Percentiles rank a stretch among this genome's conserved stretches.
Evolutionary conservation across 495 filamentous ascomycete species (phyloP).

Genomic region (Penicillium atrosanguineum): DNA sequence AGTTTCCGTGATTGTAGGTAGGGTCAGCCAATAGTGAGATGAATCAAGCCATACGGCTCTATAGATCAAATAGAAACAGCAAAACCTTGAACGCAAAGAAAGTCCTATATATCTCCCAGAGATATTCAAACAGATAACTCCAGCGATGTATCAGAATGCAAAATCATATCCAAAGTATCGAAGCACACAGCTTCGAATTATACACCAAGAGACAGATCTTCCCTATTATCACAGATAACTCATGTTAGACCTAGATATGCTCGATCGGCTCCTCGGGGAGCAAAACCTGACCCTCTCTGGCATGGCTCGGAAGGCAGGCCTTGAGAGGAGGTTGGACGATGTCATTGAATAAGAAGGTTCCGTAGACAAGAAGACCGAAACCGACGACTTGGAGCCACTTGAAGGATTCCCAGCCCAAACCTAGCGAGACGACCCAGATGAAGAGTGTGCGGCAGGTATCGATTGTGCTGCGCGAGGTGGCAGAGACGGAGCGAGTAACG

Average conservation of each 20-base stretch:
- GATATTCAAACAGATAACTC: neutral
- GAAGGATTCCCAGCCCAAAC: constrained; percentile 94
- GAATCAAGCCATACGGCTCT: neutral
- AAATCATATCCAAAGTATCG: neutral
- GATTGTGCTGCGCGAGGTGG: constrained; percentile 90
- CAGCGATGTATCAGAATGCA: neutral
- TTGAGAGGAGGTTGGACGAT: constrained; percentile 76
- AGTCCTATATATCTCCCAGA: neutral
- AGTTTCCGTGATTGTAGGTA: neutral
- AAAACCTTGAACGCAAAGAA: neutral
- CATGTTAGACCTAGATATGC: constrained; percentile 48
- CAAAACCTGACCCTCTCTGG: constrained; percentile 54
- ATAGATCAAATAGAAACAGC: neutral
- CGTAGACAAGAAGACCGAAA: constrained; percentile 88
- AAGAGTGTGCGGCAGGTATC: constrained; percentile 97
- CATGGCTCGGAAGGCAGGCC: constrained; percentile 47
- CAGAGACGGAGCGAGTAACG: constrained; percentile 83
- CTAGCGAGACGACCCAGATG: constrained; percentile 95
- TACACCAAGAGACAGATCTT: neutral
- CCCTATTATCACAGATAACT: neutral
- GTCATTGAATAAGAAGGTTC: constrained; percentile 96
- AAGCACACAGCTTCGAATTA: neutral
- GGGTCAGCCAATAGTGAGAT: neutral
- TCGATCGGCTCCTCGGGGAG: constrained; percentile 84
- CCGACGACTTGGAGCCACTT: constrained; percentile 95